Evolutionary conservation across 2,329 filamentous ascomycete species (phyloP).

Genomic region (Talaromyces sp.): DNA sequence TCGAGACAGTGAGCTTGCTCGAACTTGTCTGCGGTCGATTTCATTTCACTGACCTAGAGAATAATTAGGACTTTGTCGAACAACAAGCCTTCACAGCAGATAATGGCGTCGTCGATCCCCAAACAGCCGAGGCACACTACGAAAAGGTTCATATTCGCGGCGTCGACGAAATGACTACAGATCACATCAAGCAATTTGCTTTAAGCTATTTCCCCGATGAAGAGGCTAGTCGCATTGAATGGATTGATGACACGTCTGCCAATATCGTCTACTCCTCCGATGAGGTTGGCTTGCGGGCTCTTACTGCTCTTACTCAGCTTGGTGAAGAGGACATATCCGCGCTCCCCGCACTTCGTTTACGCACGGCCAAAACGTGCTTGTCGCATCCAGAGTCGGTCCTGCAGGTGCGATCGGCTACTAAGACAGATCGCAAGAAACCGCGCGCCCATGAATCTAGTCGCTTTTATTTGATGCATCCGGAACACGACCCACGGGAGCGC

Average conservation of each 20-base stretch:
- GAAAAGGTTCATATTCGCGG: conserved; percentile 81
- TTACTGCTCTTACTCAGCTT: conserved; percentile 48
- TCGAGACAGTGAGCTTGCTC: conserved; percentile 30
- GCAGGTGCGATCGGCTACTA: conserved; percentile 69
- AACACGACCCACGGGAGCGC: conserved; percentile 77
- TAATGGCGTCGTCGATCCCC: conserved; percentile 27
- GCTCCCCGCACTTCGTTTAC: conserved; percentile 59
- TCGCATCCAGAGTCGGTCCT: conserved; percentile 67
- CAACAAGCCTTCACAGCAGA: conserved; percentile 15
- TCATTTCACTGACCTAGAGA: conserved; percentile 1
- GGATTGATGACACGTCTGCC: conserved; percentile 90
- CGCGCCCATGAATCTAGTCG: conserved; percentile 78
- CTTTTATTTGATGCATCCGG: conserved; percentile 89
- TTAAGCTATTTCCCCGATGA: conserved; percentile 61
- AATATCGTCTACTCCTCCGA: conserved; percentile 72
- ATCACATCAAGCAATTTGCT: conserved; percentile 74
- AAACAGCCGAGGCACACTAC: conserved; percentile 34
- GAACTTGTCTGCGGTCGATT: neutral
- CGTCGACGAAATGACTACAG: conserved; percentile 75
- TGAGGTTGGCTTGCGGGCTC: conserved; percentile 53
- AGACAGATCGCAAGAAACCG: conserved; percentile 72
- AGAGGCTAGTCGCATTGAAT: conserved; percentile 67
- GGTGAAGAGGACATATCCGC: conserved; percentile 42
- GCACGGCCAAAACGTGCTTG: conserved; percentile 67
- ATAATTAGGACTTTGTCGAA: conserved; percentile 25